Conservation (phyloP, 441 rosid species). For the Pelargonium australe region DNA sequence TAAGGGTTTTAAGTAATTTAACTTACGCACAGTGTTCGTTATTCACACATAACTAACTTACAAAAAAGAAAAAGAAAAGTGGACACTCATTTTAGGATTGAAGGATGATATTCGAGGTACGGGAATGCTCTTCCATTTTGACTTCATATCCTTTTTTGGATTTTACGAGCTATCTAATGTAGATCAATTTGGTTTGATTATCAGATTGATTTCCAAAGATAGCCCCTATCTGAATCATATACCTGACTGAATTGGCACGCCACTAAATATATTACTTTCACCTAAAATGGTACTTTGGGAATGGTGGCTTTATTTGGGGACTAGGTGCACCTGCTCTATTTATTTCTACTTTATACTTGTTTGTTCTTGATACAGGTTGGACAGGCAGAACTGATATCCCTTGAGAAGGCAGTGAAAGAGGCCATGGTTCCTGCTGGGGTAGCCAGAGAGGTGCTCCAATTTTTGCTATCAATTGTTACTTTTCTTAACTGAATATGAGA, state of each 20-base stretch:
- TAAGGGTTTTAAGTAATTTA: too few species aligned
- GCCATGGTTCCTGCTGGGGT: conserved; percentile 76
- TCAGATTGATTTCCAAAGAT: background rate
- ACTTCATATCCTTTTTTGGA: background rate
- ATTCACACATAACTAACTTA: too few species aligned
- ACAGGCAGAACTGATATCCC: conserved; percentile 77
- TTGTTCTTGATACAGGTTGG: conserved; percentile 48
- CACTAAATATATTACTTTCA: background rate
- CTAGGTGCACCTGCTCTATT: background rate
- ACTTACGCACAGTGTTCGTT: too few species aligned
- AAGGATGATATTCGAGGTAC: too few species aligned
- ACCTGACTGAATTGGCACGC: background rate
- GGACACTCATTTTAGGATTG: too few species aligned
- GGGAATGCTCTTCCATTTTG: too few species aligned
- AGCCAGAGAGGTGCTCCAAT: conserved; percentile 72
- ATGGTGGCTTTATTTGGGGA: background rate
- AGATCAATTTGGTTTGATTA: background rate
- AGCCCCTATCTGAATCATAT: background rate
- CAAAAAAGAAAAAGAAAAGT: too few species aligned
- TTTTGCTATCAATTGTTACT: conserved; percentile 11
- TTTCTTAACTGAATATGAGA: conserved; percentile 3
- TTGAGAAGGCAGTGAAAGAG: conserved; percentile 79
- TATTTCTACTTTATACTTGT: conserved; percentile 11
- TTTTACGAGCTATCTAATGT: background rate
- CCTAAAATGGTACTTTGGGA: background rate